A percentile compares a stretch with the other conserved stretches of the same genome.
phyloP scores from a whole-genome alignment of 768 basidiomycete genomes.

The Panaeolus cyanescens region DNA sequence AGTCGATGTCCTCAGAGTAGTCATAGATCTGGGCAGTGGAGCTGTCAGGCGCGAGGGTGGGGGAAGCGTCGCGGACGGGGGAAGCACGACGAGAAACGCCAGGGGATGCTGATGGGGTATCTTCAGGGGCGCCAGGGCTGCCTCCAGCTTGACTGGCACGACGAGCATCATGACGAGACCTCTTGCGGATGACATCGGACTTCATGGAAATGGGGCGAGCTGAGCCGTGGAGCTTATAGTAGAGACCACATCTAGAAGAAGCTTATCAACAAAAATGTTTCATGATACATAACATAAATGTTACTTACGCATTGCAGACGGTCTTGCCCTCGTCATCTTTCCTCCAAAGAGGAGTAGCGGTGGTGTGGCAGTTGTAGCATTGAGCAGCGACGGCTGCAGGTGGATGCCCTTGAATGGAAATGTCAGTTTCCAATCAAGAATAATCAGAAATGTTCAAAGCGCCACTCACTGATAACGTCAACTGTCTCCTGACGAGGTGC shows the following conservation, averaged over 20 bases:
- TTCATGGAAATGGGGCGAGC: conserved; percentile 90
- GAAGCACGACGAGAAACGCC: conserved; percentile 75
- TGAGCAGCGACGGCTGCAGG: conserved; percentile 55
- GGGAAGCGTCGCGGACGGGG: conserved; percentile 60
- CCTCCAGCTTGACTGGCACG: conserved; percentile 38
- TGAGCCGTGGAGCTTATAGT: conserved; percentile 85
- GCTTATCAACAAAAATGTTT: conserved; percentile 6
- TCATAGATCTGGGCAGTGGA: conserved; percentile 61
- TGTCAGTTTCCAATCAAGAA: background rate
- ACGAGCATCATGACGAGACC: conserved; percentile 79
- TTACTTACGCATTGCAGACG: conserved; percentile 83
- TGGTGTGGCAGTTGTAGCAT: conserved; percentile 90
- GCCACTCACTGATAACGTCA: conserved; percentile 67
- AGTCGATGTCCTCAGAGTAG: conserved; percentile 46
- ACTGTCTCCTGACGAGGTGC: conserved; percentile 69
- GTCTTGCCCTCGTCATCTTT: conserved; percentile 93
- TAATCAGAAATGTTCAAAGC: conserved; percentile 15
- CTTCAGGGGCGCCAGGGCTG: conserved; percentile 42
- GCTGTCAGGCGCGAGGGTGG: conserved; percentile 71
- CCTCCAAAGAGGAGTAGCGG: conserved; percentile 86
- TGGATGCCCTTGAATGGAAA: background rate
- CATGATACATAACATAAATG: conserved; percentile 5
- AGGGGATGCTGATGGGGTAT: conserved; percentile 76
- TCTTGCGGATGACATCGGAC: conserved; percentile 86
- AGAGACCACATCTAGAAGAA: conserved; percentile 67